Base-by-base conservation (phyloP, 2,329 filamentous ascomycete genomes). In the Ophiostoma angusticollis region DNA sequence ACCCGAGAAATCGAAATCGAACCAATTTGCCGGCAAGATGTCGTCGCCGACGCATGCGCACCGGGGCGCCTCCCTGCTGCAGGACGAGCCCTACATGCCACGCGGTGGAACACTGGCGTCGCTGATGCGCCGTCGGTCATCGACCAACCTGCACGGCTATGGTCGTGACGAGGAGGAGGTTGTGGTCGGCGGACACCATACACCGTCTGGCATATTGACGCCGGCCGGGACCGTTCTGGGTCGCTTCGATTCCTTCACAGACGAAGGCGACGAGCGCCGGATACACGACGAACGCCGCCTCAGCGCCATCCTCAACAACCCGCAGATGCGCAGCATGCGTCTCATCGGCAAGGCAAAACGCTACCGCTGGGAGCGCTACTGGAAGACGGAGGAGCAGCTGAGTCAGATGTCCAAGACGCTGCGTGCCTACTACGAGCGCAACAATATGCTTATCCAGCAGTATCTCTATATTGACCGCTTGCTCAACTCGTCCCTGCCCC, bases 381-480 rank as follows among this genome's bases (percentile, higher is more conserved):
- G 83, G 73, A 93, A 84, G 57, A 74, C 75, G 0, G 77, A 86
- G 22, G 78, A 81, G 21, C 71, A 93, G 54, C 64, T 95, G 47
- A 72, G 72, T 47, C 55, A 60, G 41, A 80, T 93, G 71, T 73
- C 71, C 53, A 81, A 79, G 55, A 68, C 76, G n/a, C 59, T 93
- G 72, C 81, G 86, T 33, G 55, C 79, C 52, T 95, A 94, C 62
- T 93, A 96, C 54, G 80, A 93, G 64, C 76, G 84, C 31, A 89
- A 79, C 54, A 96, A 96, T 60, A 78, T 79, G 49, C 67, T 95
- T 31, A 77, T 96, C 43, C 83, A 91, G 57, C 82, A 93, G 56
- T 96, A 95, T 57, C 68, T 93, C 46, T 95, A 93, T 57, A 94
- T 95, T 50, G 89, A 95, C 60, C 75, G 80, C 37, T 67, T 96